A percentile compares a stretch with the other conserved stretches of the same genome.
Conservation (phyloP, 345 rosid genomes). For the thale cress (Arabidopsis thaliana) region DNA sequence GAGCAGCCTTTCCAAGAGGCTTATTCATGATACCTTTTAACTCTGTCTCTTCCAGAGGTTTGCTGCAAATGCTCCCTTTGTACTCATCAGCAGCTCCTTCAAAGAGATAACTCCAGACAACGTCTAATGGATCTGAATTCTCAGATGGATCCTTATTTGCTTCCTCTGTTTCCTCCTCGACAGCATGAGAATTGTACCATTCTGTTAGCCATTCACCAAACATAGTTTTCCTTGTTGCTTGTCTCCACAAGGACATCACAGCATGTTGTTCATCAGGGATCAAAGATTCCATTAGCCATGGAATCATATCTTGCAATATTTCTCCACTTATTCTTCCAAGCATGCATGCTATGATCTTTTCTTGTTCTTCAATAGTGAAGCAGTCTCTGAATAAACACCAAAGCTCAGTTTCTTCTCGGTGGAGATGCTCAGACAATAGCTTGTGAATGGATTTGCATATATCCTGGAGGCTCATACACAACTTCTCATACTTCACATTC, state of each 20-base stretch:
- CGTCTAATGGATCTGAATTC: constrained; percentile 59
- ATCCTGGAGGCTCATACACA: constrained; percentile 65
- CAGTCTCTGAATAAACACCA: constrained; percentile 67
- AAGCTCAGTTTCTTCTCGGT: constrained; percentile 75
- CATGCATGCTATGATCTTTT: constrained; percentile 67
- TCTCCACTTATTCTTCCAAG: constrained; percentile 75
- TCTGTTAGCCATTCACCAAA: constrained; percentile 81
- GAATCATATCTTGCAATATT: constrained; percentile 69
- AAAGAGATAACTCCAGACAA: constrained; percentile 61
- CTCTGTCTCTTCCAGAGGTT: constrained; percentile 35
- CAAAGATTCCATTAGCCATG: constrained; percentile 72
- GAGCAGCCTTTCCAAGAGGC: constrained; percentile 34
- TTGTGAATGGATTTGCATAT: constrained; percentile 66
- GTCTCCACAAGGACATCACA: constrained; percentile 65
- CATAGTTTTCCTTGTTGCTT: constrained; percentile 74
- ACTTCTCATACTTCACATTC: constrained; percentile 43
- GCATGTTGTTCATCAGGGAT: constrained; percentile 60
- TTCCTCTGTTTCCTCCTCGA: constrained; percentile 39
- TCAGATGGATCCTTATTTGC: constrained; percentile 36
- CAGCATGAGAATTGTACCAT: constrained; percentile 65
- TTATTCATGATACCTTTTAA: constrained; percentile 23
- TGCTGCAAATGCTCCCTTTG: constrained; percentile 33
- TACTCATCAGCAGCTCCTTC: constrained; percentile 48
- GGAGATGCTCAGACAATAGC: constrained; percentile 69
- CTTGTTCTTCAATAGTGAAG: constrained; percentile 74